Evolutionary conservation across 2,329 filamentous ascomycete species (phyloP), one percentile per base, ranked within the genome.

Genomic region (Colletotrichum euphorbiae): DNA sequence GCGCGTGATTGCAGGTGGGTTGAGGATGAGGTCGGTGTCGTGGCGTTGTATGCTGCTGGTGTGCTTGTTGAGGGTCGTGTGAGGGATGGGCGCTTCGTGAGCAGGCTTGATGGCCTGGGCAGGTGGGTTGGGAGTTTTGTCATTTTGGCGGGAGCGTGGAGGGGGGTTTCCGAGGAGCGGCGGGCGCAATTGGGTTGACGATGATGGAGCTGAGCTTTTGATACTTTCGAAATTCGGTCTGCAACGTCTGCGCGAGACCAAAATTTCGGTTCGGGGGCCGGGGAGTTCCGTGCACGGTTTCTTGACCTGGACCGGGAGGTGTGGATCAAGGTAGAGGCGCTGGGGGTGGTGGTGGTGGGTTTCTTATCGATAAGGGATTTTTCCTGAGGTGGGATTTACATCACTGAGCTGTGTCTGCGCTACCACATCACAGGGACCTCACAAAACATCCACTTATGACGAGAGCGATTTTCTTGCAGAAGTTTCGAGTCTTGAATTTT

Each of bases 1-100:
- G 93, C 89, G 69, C 94, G 91, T 77, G 89, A 84, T 82, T 94
- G 91, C 68, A 74, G 48, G 17, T 21, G 61, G 8, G 31, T 31
- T 52, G 36, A 19, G 7, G 36, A 36, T 15, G 52, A 13, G 15
- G 42, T 24, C 5, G 65, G 65, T 6, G 60, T 64, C n/a, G 60
- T 40, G 46, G 61, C 40, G 65, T 57, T 64, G 75, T 73, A 78
- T 69, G 72, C 75, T 69, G 64, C 69, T 64, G 46, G 79, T 73
- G 70, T 80, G 75, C 70, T 75, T 4, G 6, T 13, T 6, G 56
- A 15, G 1, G 70, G 72, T 60, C 57, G 31, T 42, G 61, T 45
- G 54, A 54, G 65, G n/a, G 52, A 48, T 2, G 59, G 59, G 38
- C 50, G 59, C 28, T 6, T 42, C 5, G 52, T 13, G 45, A 48